Conservation (phyloP, 495 filamentous ascomycete species). For the Aspergillus diversus region DNA sequence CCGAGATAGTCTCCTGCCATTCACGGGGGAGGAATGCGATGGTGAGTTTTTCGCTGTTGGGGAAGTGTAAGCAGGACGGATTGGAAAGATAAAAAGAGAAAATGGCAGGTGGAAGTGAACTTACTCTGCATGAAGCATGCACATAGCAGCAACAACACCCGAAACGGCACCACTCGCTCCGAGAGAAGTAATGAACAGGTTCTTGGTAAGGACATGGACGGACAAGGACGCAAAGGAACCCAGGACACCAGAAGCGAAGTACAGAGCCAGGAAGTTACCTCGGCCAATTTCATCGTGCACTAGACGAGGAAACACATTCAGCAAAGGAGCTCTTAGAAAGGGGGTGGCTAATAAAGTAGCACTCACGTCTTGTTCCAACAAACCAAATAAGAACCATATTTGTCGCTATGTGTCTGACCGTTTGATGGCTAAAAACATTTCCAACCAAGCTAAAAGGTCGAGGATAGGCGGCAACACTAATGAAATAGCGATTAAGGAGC, state of each 20-base stretch:
- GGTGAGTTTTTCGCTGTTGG: slow-evolving; percentile 44
- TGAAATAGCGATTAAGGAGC: slow-evolving; percentile 78
- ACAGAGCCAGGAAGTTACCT: slow-evolving; percentile 80
- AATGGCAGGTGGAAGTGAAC: slow-evolving; percentile 17
- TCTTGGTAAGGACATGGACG: slow-evolving; percentile 55
- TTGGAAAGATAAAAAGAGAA: neutral
- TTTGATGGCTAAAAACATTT: slow-evolving; percentile 79
- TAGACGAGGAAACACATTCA: slow-evolving; percentile 19
- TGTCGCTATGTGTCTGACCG: slow-evolving; percentile 60
- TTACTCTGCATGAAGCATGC: slow-evolving; percentile 63
- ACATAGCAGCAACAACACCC: slow-evolving; percentile 69
- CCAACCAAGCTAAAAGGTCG: slow-evolving; percentile 66
- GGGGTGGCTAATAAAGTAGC: neutral
- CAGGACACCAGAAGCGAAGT: slow-evolving; percentile 67
- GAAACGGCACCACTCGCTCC: slow-evolving; percentile 77
- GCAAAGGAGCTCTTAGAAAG: neutral
- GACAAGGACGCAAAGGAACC: slow-evolving; percentile 67
- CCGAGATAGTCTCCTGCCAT: slow-evolving; percentile 38
- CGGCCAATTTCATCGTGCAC: slow-evolving; percentile 89
- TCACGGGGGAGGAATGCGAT: slow-evolving; percentile 47
- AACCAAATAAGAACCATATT: slow-evolving; percentile 71
- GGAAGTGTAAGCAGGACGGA: slow-evolving; percentile 12
- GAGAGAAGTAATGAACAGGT: slow-evolving; percentile 57
- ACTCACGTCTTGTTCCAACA: slow-evolving; percentile 59
- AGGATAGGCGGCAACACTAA: slow-evolving; percentile 71